Conservation (phyloP, 116 monocot species). For the Phalaenopsis hybrid region DNA sequence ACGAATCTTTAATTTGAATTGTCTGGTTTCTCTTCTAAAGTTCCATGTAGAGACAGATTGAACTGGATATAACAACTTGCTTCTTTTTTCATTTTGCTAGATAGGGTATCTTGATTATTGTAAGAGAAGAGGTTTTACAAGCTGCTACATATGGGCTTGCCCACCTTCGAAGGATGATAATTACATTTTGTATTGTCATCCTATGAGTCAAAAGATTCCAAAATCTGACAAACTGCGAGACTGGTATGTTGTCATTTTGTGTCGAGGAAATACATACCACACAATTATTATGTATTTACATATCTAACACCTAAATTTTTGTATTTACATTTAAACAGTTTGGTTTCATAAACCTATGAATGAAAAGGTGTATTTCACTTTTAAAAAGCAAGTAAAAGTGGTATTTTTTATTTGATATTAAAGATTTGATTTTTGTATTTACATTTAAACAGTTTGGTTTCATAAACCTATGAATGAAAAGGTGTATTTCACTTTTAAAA, state of each 20-base stretch:
- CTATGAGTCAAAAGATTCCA: conserved; percentile 42
- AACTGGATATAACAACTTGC: neutral
- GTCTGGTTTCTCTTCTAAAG: neutral
- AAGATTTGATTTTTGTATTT: no score
- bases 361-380: no score
- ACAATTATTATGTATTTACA: no score
- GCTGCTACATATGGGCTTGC: conserved; percentile 51
- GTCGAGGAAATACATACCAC: no score
- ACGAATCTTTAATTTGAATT: neutral
- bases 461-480: no score
- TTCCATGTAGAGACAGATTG: neutral
- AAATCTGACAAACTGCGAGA: conserved; percentile 40
- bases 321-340: no score
- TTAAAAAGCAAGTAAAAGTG: no score
- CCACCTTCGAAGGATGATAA: conserved; percentile 36
- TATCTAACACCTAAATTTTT: no score
- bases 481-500: no score
- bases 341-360: no score
- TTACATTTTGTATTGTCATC: conserved; percentile 50
- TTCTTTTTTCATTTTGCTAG: conserved; percentile 16
- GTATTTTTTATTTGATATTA: neutral
- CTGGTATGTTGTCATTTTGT: conserved; percentile 24
- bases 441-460: no score
- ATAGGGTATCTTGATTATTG: conserved; percentile 51
- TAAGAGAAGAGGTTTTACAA: conserved; percentile 37